phyloP scores from a whole-genome alignment of 257 asterid species.

The Henckelia pumila region DNA sequence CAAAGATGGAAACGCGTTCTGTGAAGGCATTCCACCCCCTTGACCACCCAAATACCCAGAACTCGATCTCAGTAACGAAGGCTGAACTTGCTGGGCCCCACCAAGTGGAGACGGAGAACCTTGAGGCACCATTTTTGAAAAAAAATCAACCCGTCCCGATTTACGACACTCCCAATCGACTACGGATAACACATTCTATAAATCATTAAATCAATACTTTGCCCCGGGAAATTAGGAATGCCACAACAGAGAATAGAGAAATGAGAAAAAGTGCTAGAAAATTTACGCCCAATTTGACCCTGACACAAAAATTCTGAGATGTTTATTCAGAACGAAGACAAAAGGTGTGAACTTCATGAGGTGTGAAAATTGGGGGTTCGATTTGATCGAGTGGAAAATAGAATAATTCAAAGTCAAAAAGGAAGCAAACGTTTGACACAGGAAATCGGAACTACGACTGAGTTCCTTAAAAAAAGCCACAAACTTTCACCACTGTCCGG shows the following conservation, averaged over 20 bases:
- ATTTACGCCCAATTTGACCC: too few relatives aligned
- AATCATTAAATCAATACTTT: too few relatives aligned
- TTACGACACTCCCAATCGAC: conserved; percentile 21
- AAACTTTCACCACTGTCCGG: conserved; percentile 18
- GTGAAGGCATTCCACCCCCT: conserved; percentile 72
- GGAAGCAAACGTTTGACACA: conserved; percentile 19
- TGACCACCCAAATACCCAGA: conserved; percentile 77
- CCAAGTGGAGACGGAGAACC: conserved; percentile 77
- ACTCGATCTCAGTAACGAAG: conserved; percentile 69
- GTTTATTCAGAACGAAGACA: neutral
- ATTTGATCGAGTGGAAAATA: conserved; percentile 24
- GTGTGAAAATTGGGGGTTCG: neutral
- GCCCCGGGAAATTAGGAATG: too few relatives aligned
- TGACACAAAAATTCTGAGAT: too few relatives aligned
- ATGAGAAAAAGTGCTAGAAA: too few relatives aligned
- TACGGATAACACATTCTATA: too few relatives aligned
- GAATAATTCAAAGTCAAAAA: conserved; percentile 24
- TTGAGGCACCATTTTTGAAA: conserved; percentile 64
- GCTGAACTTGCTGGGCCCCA: conserved; percentile 58
- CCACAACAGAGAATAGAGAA: too few relatives aligned
- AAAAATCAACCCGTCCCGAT: conserved; percentile 23
- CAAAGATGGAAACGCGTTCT: conserved; percentile 55
- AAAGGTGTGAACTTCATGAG: conserved; percentile 24
- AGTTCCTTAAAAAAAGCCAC: conserved; percentile 14
- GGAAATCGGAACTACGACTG: conserved; percentile 26